Evolutionary conservation across 139 green algal species (phyloP), one percentile per base, ranked within the genome.

Genomic region (Limnomonas spitsbergensis): DNA sequence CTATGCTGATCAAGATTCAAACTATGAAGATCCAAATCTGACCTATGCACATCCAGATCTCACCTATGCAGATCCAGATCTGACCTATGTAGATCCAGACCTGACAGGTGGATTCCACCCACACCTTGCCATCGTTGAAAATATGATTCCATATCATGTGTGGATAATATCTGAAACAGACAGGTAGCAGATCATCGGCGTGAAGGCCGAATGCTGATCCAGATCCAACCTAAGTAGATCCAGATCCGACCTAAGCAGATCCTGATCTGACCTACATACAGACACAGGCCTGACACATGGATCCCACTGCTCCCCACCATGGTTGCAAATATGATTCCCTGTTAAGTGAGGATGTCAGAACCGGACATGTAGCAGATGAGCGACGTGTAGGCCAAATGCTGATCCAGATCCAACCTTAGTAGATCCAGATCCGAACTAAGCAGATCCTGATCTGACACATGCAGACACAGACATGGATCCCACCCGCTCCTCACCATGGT

Each of bases 321-420:
- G 0, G 87, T 88, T 6, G 82, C 83, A 78, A 97, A 95, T 0
- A 91, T 1, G 29, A 94, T 78, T 32, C 92, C 90, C 24, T 76
- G 66, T 72, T 66, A 81, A 73, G 72, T 40, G 75, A 82, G 37
- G 82, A 83, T 1, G 26, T 54, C 29, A 77, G 37, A 52, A 66
- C 69, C 53, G 34, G 38, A 54, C 76, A 78, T 32, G 66, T 69
- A 2, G 26, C 36, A 39, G 34, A 80, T 75, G 34, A 88, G 40
- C 0, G 74, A 76, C 6, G 77, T 73, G 66, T 90, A 85, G n/a
- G 75, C 47, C 9, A 73, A 42, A n/a, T n/a, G n/a, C n/a, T n/a
- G n/a, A n/a, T n/a, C n/a, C n/a, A n/a, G n/a, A n/a, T n/a, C n/a
- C n/a, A n/a, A n/a, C n/a, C n/a, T n/a, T n/a, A n/a, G n/a, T n/a